A percentile compares a stretch with the other conserved stretches of the same genome.
These are phyloP conservation scores for Calonectria montana DNA, from an alignment of 2,329 filamentous ascomycete species.

Conservation along the genomic window DNA sequence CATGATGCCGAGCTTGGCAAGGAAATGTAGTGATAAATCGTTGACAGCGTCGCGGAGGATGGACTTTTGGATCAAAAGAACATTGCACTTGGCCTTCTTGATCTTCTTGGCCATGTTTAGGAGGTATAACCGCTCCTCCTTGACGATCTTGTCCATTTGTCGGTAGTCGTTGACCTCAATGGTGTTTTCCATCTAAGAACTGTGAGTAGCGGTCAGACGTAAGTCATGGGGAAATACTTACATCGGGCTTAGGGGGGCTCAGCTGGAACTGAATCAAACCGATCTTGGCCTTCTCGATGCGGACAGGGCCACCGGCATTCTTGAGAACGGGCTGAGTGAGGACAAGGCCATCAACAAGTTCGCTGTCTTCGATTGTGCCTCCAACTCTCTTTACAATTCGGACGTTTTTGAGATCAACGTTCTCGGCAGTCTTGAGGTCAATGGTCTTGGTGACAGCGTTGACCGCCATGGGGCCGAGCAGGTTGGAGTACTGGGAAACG, in stretches of 20 bases:
- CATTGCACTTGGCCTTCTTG: constrained; percentile 99
- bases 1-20: constrained; percentile 95
- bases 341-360: constrained; percentile 94
- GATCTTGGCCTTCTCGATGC: constrained; percentile 98
- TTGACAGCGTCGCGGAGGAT: constrained; percentile 98
- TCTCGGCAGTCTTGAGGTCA: constrained; percentile 93
- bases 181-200: constrained; percentile 92
- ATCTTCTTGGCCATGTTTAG: constrained; percentile 99
- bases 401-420: constrained; percentile 96
- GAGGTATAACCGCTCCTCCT: constrained; percentile 97
- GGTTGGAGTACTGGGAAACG: constrained; percentile 95
- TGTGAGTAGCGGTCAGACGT: constrained; percentile 30
- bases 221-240: constrained; percentile 56
- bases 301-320: constrained; percentile 87
- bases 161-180: constrained; percentile 99
- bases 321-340: constrained; percentile 94
- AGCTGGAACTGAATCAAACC: constrained; percentile 98
- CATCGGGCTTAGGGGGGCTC: constrained; percentile 96
- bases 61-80: constrained; percentile 97
- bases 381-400: constrained; percentile 97
- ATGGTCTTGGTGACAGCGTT: constrained; percentile 97
- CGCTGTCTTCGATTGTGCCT: constrained; percentile 97
- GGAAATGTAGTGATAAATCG: constrained; percentile 95
- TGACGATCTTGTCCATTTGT: constrained; percentile 99
- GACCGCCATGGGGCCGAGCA: constrained; percentile 97